phyloP scores from a whole-genome alignment of 2,329 filamentous ascomycete species.

The Gnomoniopsis sp. region DNA sequence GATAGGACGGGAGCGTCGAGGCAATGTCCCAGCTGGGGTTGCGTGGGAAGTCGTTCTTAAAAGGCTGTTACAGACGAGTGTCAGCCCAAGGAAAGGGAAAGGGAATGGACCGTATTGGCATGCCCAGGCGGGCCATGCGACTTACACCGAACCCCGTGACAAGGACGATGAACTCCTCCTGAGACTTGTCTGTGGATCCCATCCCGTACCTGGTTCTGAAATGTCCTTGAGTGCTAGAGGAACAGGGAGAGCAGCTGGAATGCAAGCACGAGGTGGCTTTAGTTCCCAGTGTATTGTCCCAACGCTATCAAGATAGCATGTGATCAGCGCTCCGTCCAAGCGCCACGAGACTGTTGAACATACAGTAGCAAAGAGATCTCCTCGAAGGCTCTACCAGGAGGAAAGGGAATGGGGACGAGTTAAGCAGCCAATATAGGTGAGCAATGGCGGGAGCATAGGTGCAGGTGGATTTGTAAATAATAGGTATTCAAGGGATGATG shows the following conservation, averaged over 20 bases:
- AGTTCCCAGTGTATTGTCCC: neutral
- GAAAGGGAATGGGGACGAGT: no score
- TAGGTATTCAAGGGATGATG: no score
- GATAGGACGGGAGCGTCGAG: constrained; percentile 59
- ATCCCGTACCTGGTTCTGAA: constrained; percentile 13
- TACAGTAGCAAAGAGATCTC: no score
- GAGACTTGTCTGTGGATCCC: constrained; percentile 26
- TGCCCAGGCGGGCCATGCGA: constrained; percentile 17
- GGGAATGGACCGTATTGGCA: neutral
- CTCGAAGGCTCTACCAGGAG: no score
- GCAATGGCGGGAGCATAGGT: no score
- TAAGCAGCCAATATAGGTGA: no score
- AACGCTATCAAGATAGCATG: no score
- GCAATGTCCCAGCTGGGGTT: constrained; percentile 85
- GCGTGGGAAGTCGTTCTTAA: constrained; percentile 64
- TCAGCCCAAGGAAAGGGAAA: constrained; percentile 1
- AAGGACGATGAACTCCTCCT: constrained; percentile 54
- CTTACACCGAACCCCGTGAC: constrained; percentile 61
- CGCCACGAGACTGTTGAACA: no score
- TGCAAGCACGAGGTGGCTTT: neutral
- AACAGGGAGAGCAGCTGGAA: neutral
- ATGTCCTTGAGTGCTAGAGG: neutral
- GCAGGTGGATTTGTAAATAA: no score
- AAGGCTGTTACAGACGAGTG: constrained; percentile 57
- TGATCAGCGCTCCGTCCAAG: no score